Base-by-base conservation (phyloP, 208 protist genomes). In the Leptomonas seymouri region DNA sequence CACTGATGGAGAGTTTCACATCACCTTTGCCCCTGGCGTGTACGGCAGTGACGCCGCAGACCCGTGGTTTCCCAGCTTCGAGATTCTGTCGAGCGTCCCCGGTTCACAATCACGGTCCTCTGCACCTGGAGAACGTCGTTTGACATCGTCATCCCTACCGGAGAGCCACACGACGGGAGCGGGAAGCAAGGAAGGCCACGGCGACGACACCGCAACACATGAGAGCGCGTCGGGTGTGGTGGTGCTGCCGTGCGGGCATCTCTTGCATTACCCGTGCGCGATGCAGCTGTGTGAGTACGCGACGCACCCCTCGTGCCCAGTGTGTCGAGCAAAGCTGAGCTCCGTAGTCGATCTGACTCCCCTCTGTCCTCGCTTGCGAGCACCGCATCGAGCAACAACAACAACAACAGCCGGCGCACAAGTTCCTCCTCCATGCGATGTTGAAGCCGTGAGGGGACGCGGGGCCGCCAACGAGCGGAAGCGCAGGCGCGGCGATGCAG, bases 221-320 rank as follows among this genome's bases (percentile, higher is more conserved):
- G 71, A 71, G 51, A 67, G 54, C n/a, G 69, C 54, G 14, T 71
- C 51, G 1, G 48, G 54, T 14, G 62, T 78, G 20, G 76, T 61
- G 54, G 60, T 85, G 64, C 60, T 81, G 9, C 54, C 68, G n/a
- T 96, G 91, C 66, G 91, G 91, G 0, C 91, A 96, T 67, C 67
- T 93, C 23, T 60, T 93, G 45, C 91, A 96, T 71, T 87, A 78
- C 55, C 39, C 81, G 6, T 96, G 91, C 50, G 82, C 79, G 28
- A 55, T 84, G n/a, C 91, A 93, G 60, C 71, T 93, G 28, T 83
- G 74, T 57, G 84, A 91, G 66, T 90, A 87, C 72, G 46, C 65
- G 14, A 31, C 46, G 25, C 44, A 65, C 11, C 51, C 62, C 18
- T 68, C 57, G 14, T 96, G 91, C 71, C 91, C 91, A 9, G 87